Evolutionary conservation across 1,284 basidiomycete species (phyloP), one percentile per base, ranked within the genome.

Genomic region (Fomitopsis pinicola): DNA sequence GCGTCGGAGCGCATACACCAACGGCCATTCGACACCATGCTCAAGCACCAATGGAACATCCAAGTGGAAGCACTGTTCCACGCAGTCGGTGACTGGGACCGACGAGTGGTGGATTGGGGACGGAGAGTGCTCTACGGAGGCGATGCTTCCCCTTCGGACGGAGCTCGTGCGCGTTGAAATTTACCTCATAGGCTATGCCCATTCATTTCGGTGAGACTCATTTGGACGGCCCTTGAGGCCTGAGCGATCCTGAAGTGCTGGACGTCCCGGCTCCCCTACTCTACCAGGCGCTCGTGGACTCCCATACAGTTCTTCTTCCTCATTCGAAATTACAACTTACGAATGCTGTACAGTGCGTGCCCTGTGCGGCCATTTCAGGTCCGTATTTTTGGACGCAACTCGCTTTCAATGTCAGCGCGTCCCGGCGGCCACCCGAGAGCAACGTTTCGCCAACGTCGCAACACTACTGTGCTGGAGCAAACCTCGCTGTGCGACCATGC

Each of bases 31-130:
- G 35, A 60, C 0, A 46, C 65, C 6, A 60, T 69, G 62, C 54
- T 74, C 22, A 70, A 74, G 64, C 63, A 59, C 36, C 61, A 62
- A 28, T 74, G 73, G 73, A 74, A 74, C 60, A 59, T 55, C 7
- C 70, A 73, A 54, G 61, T 74, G 6, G 73, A 68, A 56, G 63
- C 63, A 2, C 38, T 72, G 3, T 72, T 73, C 61, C 64, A 64
- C 0, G 42, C 62, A 5, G 60, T 68, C 8, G 55, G 69, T 14
- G 66, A 66, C 8, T 58, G 69, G 59, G 70, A 72, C 55, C 61
- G 62, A 30, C 62, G 66, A 33, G 64, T 66, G 26, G 55, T 63
- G 3, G 69, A 66, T 1, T 74, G 72, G 73, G 66, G 65, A 17
- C 65, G 66, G 52, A 66, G 50, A 59, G 64, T 65, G 26, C 50